Conservation (phyloP, 208 protist genomes). For the Trichomonas vaginalis region DNA sequence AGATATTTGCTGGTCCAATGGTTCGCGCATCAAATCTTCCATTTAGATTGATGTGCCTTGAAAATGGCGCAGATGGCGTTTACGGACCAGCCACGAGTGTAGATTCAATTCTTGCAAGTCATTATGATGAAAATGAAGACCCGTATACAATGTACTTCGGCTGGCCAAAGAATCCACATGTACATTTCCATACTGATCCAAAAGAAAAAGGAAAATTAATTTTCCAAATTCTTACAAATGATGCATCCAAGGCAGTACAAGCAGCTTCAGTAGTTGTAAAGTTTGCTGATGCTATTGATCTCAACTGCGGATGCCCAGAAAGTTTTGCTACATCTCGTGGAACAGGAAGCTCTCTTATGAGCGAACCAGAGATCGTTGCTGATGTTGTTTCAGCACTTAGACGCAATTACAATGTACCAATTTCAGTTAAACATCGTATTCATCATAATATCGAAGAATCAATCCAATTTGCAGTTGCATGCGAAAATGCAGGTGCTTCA, state of each 20-base stretch:
- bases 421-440: conserved; percentile 14
- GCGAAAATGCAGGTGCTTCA: not conserved
- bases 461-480: conserved; percentile 17
- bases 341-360: not conserved
- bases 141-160: not conserved
- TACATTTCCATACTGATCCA: not conserved
- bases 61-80: not conserved
- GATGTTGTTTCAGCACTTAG: not conserved
- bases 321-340: not conserved
- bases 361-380: not conserved
- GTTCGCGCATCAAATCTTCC: not conserved
- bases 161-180: not conserved
- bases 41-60: not conserved
- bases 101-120: not conserved
- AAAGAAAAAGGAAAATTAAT: not conserved
- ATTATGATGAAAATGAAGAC: not conserved
- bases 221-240: not conserved
- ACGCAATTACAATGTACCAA: not conserved
- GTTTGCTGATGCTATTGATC: not conserved
- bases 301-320: not conserved
- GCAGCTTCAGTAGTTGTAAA: not conserved
- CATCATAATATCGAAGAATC: not conserved
- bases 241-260: not conserved
- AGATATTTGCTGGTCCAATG: not conserved
- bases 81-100: not conserved